Evolutionary conservation across 352 stramenopile species (phyloP).

Genomic region (Globisporangium splendens): DNA sequence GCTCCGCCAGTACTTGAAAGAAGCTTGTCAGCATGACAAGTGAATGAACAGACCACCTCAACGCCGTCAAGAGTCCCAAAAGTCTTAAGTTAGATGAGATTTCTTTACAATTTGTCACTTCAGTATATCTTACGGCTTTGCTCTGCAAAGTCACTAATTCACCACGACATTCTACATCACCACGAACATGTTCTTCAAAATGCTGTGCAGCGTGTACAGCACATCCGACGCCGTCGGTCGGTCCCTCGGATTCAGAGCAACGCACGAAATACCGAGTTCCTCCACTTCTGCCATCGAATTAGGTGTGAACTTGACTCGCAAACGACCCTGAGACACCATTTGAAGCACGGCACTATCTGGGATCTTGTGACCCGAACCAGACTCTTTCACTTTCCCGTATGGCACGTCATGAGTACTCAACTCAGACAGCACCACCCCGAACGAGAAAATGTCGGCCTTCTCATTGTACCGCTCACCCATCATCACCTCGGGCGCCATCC

Average conservation of each 20-base stretch:
- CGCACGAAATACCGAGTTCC: constrained; percentile 37
- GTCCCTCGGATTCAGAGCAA: constrained; percentile 34
- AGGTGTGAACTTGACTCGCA: not conserved
- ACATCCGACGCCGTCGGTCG: constrained; percentile 40
- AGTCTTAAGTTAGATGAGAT: no score
- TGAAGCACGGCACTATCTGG: no score
- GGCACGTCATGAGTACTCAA: constrained; percentile 26
- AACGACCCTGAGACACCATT: not conserved
- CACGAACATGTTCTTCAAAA: no score
- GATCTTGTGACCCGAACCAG: not conserved
- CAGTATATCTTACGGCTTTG: no score
- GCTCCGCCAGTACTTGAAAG: no score
- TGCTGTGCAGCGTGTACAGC: constrained; percentile 31
- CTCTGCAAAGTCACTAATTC: no score
- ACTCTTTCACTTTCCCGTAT: constrained; percentile 14
- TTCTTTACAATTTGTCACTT: no score
- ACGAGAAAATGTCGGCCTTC: constrained; percentile 23
- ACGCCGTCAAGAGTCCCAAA: no score
- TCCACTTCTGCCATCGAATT: constrained; percentile 14
- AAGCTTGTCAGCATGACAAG: no score
- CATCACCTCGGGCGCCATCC: constrained; percentile 57
- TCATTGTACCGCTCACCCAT: constrained; percentile 38
- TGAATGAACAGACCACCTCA: no score
- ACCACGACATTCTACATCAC: no score
- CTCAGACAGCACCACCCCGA: no score